These are phyloP conservation scores for Paecilomyces fulvus DNA, from an alignment of 2,329 filamentous ascomycete genomes.

Conservation along the genomic window DNA sequence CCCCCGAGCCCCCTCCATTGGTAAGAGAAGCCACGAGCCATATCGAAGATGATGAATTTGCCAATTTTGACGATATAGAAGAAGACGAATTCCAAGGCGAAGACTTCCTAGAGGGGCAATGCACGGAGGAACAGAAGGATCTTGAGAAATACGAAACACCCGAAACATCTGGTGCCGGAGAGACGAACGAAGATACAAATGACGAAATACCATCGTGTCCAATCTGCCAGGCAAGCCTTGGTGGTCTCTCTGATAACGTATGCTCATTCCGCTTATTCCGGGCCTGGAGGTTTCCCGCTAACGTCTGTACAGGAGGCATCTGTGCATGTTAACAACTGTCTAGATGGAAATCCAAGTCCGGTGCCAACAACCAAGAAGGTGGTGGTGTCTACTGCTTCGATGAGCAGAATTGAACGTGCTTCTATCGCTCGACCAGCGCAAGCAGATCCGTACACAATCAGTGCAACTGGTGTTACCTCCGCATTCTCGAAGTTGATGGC, in stretches of 20 bases:
- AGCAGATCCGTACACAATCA: conserved; percentile 62
- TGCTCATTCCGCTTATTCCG: conserved; percentile 7
- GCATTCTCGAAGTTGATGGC: conserved; percentile 94
- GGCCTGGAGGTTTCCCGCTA: conserved; percentile 2
- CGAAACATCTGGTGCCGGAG: conserved; percentile 7
- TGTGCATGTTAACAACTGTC: conserved; percentile 82
- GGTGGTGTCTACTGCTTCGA: conserved; percentile 6
- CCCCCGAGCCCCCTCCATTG: conserved; percentile 27
- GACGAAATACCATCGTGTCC: conserved; percentile 52
- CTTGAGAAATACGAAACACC: conserved; percentile 17
- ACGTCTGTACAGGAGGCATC: conserved; percentile 57
- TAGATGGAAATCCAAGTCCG: conserved; percentile 70
- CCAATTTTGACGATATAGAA: conserved; percentile 52
- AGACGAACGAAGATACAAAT: background rate
- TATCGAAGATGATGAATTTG: conserved; percentile 40
- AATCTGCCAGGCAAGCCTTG: conserved; percentile 62
- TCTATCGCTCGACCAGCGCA: conserved; percentile 70
- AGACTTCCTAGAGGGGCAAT: conserved; percentile 56
- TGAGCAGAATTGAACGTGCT: conserved; percentile 58
- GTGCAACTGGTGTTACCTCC: conserved; percentile 42
- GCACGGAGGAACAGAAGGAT: conserved; percentile 42
- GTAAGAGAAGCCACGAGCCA: conserved; percentile 44
- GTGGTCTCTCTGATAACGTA: conserved; percentile 44
- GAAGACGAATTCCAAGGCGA: conserved; percentile 56
- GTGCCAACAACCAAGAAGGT: conserved; percentile 31